Evolutionary conservation across 2,329 filamentous ascomycete genomes (phyloP).

Genomic region (Talaromyces marneffei): DNA sequence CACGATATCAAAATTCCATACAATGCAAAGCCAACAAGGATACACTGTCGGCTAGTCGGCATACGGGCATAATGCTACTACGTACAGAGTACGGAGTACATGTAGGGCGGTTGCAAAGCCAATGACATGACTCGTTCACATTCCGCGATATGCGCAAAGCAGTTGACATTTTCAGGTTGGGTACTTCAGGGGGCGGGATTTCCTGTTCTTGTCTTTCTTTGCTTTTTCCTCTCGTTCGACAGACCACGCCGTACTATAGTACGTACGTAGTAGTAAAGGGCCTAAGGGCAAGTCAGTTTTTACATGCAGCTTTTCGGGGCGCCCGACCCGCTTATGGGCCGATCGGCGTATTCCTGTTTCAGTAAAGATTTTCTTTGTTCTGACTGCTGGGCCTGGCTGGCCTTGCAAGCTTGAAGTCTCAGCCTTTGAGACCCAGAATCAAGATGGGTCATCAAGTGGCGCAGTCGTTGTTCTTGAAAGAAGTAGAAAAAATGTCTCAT

Average conservation of each 20-base stretch:
- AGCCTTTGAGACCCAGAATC: no score
- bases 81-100: no score
- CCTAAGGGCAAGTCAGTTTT: no score
- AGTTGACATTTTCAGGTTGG: background rate
- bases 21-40: background rate
- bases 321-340: background rate
- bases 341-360: background rate
- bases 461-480: background rate
- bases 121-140: background rate
- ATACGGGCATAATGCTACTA: no score
- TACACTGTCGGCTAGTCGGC: background rate
- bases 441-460: no score
- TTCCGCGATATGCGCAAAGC: background rate
- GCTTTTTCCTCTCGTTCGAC: conserved; percentile 3
- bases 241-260: background rate
- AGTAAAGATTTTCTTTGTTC: background rate
- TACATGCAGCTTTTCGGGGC: background rate
- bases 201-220: conserved; percentile 6
- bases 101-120: background rate
- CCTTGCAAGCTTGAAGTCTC: background rate
- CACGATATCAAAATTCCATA: background rate
- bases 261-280: no score
- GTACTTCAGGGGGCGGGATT: conserved; percentile 8
- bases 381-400: background rate
- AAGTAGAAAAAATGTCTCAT: background rate